A percentile compares a stretch with the other conserved stretches of the same genome.
These are phyloP conservation scores for Rutidosis leptorrhynchoides DNA, from an alignment of 129 eudicot genomes.

Conservation along the genomic window DNA sequence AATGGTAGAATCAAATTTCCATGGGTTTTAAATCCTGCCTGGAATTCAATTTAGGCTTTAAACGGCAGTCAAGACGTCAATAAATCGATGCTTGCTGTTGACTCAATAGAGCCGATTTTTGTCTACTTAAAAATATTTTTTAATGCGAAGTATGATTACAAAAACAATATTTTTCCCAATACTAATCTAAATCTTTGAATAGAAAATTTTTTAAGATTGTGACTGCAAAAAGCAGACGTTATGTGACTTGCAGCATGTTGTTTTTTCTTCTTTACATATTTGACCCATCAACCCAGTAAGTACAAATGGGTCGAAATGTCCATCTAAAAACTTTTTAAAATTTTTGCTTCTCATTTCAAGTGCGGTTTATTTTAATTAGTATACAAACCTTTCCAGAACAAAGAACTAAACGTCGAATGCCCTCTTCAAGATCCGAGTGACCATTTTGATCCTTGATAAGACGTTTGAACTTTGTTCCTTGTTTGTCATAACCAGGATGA, in stretches of 20 bases:
- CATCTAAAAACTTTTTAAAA: not conserved
- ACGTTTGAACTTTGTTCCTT: constrained; percentile 93
- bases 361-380: not conserved
- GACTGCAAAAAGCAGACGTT: not conserved
- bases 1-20: too few species aligned
- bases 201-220: not conserved
- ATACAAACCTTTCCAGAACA: constrained; percentile 90
- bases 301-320: too few species aligned
- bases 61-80: too few species aligned
- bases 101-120: too few species aligned
- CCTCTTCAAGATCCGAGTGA: constrained; percentile 84
- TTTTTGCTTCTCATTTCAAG: not conserved
- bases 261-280: too few species aligned
- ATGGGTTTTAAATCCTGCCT: too few species aligned
- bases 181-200: not conserved
- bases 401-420: constrained; percentile 81
- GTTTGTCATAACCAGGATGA: constrained; percentile 90
- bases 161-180: not conserved
- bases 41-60: too few species aligned
- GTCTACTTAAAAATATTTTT: not conserved
- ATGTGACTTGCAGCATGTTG: too few species aligned
- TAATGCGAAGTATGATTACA: not conserved
- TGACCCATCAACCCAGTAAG: not conserved
- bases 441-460: constrained; percentile 88
- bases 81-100: too few species aligned